Conservation (phyloP, 2,329 filamentous ascomycete species). For the Colletotrichum agaves region DNA sequence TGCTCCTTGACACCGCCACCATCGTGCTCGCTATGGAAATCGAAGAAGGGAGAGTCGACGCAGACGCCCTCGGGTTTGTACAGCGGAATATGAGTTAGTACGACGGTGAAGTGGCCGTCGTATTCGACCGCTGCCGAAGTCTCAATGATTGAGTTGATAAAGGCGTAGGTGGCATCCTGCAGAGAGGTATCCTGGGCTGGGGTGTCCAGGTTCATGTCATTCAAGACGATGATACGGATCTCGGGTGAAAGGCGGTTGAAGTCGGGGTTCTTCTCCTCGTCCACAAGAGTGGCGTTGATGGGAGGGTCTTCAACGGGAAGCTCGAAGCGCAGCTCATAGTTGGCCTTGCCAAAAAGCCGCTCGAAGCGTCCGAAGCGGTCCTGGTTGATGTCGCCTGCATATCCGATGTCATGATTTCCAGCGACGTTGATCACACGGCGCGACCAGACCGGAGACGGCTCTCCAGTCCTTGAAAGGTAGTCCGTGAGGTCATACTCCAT, state of each 20-base stretch:
- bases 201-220: conserved; percentile 92
- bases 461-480: conserved; percentile 56
- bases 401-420: conserved; percentile 97
- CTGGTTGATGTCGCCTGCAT: conserved; percentile 88
- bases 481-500: conserved; percentile 62
- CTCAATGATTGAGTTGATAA: conserved; percentile 76
- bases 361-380: conserved; percentile 84
- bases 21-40: conserved; percentile 74
- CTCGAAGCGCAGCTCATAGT: conserved; percentile 87
- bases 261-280: conserved; percentile 55
- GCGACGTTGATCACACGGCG: conserved; percentile 86
- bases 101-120: conserved; percentile 77
- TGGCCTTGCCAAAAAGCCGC: conserved; percentile 83
- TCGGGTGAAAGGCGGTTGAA: conserved; percentile 68
- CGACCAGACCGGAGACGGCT: conserved; percentile 68
- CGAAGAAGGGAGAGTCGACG: conserved; percentile 84
- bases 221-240: conserved; percentile 85
- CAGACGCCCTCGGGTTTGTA: conserved; percentile 87
- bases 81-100: conserved; percentile 92
- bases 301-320: conserved; percentile 58
- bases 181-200: conserved; percentile 75
- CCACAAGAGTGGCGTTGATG: conserved; percentile 53
- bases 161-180: conserved; percentile 81
- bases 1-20: conserved; percentile 86
- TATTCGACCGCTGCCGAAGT: conserved; percentile 70